phyloP scores from a whole-genome alignment of 352 stramenopile genomes.

The Globisporangium heterothallicum region DNA sequence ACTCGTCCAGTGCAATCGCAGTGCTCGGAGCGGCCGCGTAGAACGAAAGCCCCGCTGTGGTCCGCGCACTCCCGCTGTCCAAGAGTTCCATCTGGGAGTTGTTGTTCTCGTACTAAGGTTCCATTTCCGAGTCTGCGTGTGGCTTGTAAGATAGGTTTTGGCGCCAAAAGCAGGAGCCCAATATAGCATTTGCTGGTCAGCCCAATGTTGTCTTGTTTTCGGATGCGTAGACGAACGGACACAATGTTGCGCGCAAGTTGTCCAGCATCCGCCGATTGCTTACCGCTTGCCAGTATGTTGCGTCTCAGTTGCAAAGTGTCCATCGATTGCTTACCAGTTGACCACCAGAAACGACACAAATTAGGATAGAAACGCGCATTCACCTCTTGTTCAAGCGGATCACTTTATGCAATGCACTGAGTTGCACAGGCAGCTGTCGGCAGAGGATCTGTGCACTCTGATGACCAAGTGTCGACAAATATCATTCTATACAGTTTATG shows the following conservation, averaged over 20 bases:
- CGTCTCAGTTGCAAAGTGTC: not conserved
- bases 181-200: not conserved
- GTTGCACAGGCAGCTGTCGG: not conserved
- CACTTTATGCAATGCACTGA: not conserved
- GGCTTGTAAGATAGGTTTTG: not conserved
- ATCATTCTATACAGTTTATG: not conserved
- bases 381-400: conserved; percentile 6
- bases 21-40: conserved; percentile 81
- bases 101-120: too few relatives aligned
- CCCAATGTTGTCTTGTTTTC: too few relatives aligned
- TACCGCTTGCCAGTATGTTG: not conserved
- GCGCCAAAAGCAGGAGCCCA: not conserved
- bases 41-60: conserved; percentile 32
- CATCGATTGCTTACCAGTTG: conserved; percentile 1
- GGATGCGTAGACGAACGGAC: not conserved
- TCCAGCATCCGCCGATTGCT: not conserved
- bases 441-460: not conserved
- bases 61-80: not conserved
- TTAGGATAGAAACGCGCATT: conserved; percentile 10
- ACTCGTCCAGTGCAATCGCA: conserved; percentile 91
- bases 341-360: conserved; percentile 10
- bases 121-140: too few relatives aligned
- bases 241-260: conserved; percentile 4
- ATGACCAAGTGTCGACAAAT: too few relatives aligned
- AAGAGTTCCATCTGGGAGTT: not conserved